These are phyloP conservation scores for Stachybotrys elegans DNA, from an alignment of 2,329 filamentous ascomycete species.

Conservation along the genomic window DNA sequence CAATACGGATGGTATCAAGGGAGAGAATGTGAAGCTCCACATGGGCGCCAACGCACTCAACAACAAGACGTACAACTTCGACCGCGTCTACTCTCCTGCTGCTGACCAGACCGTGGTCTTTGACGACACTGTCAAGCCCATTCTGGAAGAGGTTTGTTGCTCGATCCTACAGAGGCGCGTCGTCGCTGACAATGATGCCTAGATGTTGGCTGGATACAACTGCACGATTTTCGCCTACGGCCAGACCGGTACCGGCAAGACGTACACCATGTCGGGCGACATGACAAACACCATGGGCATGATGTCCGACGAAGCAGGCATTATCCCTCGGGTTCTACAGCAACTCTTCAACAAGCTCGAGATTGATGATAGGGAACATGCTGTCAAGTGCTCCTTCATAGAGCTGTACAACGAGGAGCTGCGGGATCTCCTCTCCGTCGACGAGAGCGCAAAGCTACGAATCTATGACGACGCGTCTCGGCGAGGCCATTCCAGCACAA, in stretches of 20 bases:
- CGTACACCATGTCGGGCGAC: slow-evolving; percentile 98
- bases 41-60: slow-evolving; percentile 91
- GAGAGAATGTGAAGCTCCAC: slow-evolving; percentile 75
- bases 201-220: slow-evolving; percentile 94
- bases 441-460: slow-evolving; percentile 83
- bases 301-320: slow-evolving; percentile 85
- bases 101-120: slow-evolving; percentile 93
- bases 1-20: slow-evolving; percentile 80
- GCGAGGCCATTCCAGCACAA: slow-evolving; percentile 76
- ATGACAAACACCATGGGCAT: slow-evolving; percentile 84
- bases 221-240: slow-evolving; percentile 99
- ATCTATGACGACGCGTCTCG: slow-evolving; percentile 89
- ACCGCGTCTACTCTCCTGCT: slow-evolving; percentile 93
- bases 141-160: slow-evolving; percentile 75
- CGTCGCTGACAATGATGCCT: slow-evolving; percentile 7
- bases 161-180: background rate
- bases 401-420: slow-evolving; percentile 98
- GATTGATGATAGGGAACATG: slow-evolving; percentile 71
- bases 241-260: slow-evolving; percentile 96
- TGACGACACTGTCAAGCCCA: slow-evolving; percentile 90
- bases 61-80: slow-evolving; percentile 96
- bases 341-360: slow-evolving; percentile 83
- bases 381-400: slow-evolving; percentile 97
- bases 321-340: slow-evolving; percentile 87
- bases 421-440: slow-evolving; percentile 76